Conservation (phyloP, 2,329 filamentous ascomycete genomes). For the Cladophialophora chaetospira region DNA sequence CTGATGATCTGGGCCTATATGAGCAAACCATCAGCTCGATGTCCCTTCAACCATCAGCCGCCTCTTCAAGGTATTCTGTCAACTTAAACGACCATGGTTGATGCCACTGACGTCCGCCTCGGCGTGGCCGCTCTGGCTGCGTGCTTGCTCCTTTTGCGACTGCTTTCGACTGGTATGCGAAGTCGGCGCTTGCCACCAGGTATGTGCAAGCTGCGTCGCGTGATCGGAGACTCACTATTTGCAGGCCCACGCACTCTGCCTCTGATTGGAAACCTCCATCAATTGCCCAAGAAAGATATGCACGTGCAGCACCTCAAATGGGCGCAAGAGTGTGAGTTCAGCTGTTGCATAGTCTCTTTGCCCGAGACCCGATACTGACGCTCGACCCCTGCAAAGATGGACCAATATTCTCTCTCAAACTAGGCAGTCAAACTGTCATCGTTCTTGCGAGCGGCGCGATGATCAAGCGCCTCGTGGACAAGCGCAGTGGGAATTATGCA, state of each 20-base stretch:
- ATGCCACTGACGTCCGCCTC: not conserved
- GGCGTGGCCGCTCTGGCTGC: slow-evolving; percentile 18
- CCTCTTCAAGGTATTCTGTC: not conserved
- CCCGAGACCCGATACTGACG: slow-evolving; percentile 35
- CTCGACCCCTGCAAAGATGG: slow-evolving; percentile 40
- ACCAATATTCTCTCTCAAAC: slow-evolving; percentile 54
- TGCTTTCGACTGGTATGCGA: not conserved
- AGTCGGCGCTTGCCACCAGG: slow-evolving; percentile 4
- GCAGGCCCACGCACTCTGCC: slow-evolving; percentile 46
- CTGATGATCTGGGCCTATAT: not conserved
- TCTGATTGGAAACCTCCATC: slow-evolving; percentile 51
- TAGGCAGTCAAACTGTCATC: slow-evolving; percentile 53
- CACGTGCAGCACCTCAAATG: slow-evolving; percentile 56
- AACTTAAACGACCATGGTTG: not conserved
- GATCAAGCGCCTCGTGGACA: slow-evolving; percentile 55
- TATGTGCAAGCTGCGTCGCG: not conserved
- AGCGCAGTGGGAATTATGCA: slow-evolving; percentile 50
- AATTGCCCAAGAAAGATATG: slow-evolving; percentile 46
- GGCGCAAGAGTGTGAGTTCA: slow-evolving; percentile 52
- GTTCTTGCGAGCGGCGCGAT: slow-evolving; percentile 50
- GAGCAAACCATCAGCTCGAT: not conserved
- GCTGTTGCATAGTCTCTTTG: not conserved
- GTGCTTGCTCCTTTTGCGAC: not conserved
- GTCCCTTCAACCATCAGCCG: not conserved
- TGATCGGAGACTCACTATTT: not conserved